Evolutionary conservation across 2,329 filamentous ascomycete species (phyloP).

Genomic region (Teratosphaeria destructans): DNA sequence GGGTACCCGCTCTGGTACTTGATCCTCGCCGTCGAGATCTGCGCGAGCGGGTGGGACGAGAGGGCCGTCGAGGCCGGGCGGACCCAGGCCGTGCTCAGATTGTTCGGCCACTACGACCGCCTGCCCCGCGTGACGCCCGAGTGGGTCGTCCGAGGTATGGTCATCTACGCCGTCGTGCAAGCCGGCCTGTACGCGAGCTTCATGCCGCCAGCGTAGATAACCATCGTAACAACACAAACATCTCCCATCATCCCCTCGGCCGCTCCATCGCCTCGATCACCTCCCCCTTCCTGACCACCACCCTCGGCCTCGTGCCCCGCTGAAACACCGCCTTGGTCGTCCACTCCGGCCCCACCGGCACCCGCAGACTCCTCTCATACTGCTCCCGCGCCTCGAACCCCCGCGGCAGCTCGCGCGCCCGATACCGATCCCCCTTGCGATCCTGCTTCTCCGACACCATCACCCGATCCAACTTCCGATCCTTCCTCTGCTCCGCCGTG

Average conservation of each 20-base stretch:
- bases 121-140: constrained; percentile 10
- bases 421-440: constrained; percentile 85
- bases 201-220: constrained; percentile 61
- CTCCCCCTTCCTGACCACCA: constrained; percentile 75
- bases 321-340: constrained; percentile 93
- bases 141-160: constrained; percentile 53
- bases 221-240: neutral
- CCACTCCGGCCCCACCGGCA: constrained; percentile 92
- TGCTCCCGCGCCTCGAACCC: constrained; percentile 80
- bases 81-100: neutral
- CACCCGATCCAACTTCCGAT: constrained; percentile 58
- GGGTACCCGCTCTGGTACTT: constrained; percentile 86
- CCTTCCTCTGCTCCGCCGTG: constrained; percentile 66
- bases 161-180: constrained; percentile 76
- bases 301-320: constrained; percentile 73
- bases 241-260: constrained; percentile 35
- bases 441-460: constrained; percentile 87
- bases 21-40: constrained; percentile 51
- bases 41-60: neutral
- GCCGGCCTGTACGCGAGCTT: constrained; percentile 79
- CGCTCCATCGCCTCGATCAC: constrained; percentile 79
- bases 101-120: constrained; percentile 13
- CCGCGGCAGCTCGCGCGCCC: constrained; percentile 74
- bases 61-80: neutral
- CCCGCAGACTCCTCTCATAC: constrained; percentile 77